A percentile compares a stretch with the other conserved stretches of the same genome.
Evolutionary conservation across 2,329 filamentous ascomycete genomes (phyloP).

Genomic region (Parascedosporium putredinis): DNA sequence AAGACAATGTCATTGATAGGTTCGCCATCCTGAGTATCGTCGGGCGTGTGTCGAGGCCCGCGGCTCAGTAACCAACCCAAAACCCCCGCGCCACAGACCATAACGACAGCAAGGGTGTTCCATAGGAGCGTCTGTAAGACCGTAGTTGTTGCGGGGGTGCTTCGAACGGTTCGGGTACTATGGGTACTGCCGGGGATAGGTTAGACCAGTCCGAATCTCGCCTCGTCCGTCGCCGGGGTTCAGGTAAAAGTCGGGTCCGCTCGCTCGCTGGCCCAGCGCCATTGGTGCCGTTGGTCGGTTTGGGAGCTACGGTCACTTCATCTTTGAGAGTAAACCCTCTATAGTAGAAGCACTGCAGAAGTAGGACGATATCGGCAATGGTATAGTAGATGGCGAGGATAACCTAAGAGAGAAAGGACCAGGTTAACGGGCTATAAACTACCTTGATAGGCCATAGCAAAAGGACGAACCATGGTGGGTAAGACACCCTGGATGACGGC

Average conservation of each 20-base stretch:
- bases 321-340: constrained; percentile 65
- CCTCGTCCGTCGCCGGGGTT: constrained; percentile 33
- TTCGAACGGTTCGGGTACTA: constrained; percentile 42
- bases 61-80: constrained; percentile 74
- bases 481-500: constrained; percentile 82
- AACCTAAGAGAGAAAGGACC: constrained; percentile 33
- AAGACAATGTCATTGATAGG: constrained; percentile 47
- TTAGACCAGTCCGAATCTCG: constrained; percentile 48
- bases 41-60: constrained; percentile 27
- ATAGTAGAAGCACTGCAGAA: constrained; percentile 92
- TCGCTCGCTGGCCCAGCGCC: constrained; percentile 29
- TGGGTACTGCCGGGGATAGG: constrained; percentile 72
- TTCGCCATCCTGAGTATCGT: constrained; percentile 26
- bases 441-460: background rate
- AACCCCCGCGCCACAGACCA: constrained; percentile 76
- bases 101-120: constrained; percentile 64
- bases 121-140: constrained; percentile 51
- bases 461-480: constrained; percentile 67
- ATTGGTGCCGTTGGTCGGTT: constrained; percentile 24
- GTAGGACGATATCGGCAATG: constrained; percentile 76
- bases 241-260: constrained; percentile 39
- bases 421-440: constrained; percentile 4
- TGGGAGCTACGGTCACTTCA: constrained; percentile 27
- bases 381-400: constrained; percentile 94
- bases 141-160: constrained; percentile 35